Evolutionary conservation across 805 yeast genomes (phyloP), one percentile per base, ranked within the genome.

Genomic region (Dipodascus geniculatus): DNA sequence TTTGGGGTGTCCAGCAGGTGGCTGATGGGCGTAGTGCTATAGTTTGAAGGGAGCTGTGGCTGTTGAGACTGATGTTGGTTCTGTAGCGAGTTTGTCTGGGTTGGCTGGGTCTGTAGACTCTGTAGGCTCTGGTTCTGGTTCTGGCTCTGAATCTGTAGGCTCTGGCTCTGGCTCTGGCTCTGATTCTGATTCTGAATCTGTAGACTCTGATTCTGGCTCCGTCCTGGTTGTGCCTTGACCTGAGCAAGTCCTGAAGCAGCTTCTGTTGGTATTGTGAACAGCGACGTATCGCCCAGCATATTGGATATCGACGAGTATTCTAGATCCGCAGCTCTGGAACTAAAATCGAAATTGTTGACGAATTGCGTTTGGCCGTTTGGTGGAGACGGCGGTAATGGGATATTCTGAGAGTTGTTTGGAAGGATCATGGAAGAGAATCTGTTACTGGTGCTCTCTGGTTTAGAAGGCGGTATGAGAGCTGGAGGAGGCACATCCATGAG

Each of bases 401-500:
- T 23, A 38, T 38, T 38, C 14, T 38, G 44, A n/a, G 44, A 14
- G 20, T 38, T 38, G 19, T 38, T 38, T n/a, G 44, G 44, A 11
- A 38, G 44, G 4, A 38, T 38, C 44, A 38, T 38, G 17, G 44
- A 38, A n/a, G 44, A 38, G 20, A 6, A 38, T 6, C 14, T 38
- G 14, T 16, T 38, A 17, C 19, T 38, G 44, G 4, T 38, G 44
- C 4, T 38, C 19, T 14, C n/a, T n/a, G n/a, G 44, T 4, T 17
- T 23, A 11, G 50, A 22, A 23, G 49, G 19, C 33, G 53, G 52
- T 11, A 9, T 11, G 3, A 38, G 31, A 22, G 22, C 24, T n/a
- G 23, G 44, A 3, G 52, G 42, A n/a, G 48, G 49, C 3, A 78
- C 78, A 54, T 83, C 93, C 42, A 77, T 72, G 52, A 89, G 65